These are phyloP conservation scores for Podospora pseudoanserina DNA, from an alignment of 495 filamentous ascomycete species.

Conservation along the genomic window DNA sequence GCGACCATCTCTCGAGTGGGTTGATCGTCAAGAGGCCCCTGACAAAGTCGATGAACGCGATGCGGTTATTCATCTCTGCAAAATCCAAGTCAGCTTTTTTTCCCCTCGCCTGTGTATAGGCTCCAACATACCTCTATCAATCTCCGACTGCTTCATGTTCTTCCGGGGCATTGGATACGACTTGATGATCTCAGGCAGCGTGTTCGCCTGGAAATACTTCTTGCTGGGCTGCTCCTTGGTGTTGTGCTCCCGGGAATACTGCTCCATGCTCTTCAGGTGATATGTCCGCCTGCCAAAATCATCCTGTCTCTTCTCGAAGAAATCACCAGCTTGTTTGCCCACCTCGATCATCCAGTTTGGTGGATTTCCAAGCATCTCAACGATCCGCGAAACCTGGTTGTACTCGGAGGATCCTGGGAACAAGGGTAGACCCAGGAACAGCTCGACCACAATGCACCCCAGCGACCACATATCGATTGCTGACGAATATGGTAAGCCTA, in stretches of 20 bases:
- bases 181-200: conserved; percentile 93
- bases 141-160: conserved; percentile 97
- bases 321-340: conserved; percentile 96
- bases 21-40: conserved; percentile 91
- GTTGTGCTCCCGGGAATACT: conserved; percentile 90
- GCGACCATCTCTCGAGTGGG: conserved; percentile 95
- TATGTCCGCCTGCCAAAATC: conserved; percentile 90
- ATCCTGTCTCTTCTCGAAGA: conserved; percentile 88
- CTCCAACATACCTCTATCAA: conserved; percentile 79
- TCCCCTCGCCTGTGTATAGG: background rate
- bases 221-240: conserved; percentile 99
- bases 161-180: conserved; percentile 97
- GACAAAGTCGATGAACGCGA: conserved; percentile 99
- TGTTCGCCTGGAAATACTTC: conserved; percentile 95
- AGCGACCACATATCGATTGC: conserved; percentile 99
- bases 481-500: conserved; percentile 94
- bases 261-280: conserved; percentile 93
- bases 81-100: conserved; percentile 7
- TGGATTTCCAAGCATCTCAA: conserved; percentile 95
- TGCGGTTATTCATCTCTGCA: conserved; percentile 93
- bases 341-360: conserved; percentile 99
- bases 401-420: conserved; percentile 99
- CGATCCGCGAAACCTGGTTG: conserved; percentile 95
- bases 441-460: conserved; percentile 96
- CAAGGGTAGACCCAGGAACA: conserved; percentile 90